Base-by-base conservation (phyloP, 2,329 filamentous ascomycete species). In the Fonsecaea pugnacius region DNA sequence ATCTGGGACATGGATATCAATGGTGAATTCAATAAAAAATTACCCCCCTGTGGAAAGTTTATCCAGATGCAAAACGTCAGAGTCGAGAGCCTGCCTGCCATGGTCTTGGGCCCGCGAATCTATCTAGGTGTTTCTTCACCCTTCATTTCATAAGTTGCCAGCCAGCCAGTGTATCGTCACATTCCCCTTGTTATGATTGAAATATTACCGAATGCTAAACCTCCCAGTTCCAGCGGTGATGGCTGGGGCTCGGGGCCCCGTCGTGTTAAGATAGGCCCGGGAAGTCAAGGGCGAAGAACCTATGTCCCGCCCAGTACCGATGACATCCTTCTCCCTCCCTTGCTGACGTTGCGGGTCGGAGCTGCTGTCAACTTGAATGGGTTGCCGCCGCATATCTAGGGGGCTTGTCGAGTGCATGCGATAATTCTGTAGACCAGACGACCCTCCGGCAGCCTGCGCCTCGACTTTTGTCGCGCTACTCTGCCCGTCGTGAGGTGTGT, bases 401-500 rank as follows among this genome's bases (percentile, higher is more conserved):
- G 70, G 69, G n/a, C 63, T 68, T 4, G 59, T 62, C 16, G 68
- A 69, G 36, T 67, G 62, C 18, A 67, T 40, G 9, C 62, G 67
- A 38, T 67, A 67, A 38, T 67, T 67, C 18, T 65, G 46, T 7
- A 64, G 21, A 16, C 38, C 54, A 38, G 63, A 62, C 1, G 43
- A 48, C 43, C 43, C 46, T 10, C 51, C 32, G 18, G 43, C 54
- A 16, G 62, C 24, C 16, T 65, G 63, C 4, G 53, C 33, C 43
- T 70, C 68, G 70, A 65, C 46, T 71, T 74, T 33, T 70, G 73
- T 52, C 73, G 76, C 48, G 74, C 71, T 73, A 76, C 78, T 63
- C 50, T 79, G 76, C n/a, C 69, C 71, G 46, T 77, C 76, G 48
- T 78, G 76, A 5, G 78, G 78, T 3, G 78, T 80, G 63, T 80